Evolutionary conservation across 371 early-diverging fungal genomes (phyloP).

Genomic region (Mortierella sp.): DNA sequence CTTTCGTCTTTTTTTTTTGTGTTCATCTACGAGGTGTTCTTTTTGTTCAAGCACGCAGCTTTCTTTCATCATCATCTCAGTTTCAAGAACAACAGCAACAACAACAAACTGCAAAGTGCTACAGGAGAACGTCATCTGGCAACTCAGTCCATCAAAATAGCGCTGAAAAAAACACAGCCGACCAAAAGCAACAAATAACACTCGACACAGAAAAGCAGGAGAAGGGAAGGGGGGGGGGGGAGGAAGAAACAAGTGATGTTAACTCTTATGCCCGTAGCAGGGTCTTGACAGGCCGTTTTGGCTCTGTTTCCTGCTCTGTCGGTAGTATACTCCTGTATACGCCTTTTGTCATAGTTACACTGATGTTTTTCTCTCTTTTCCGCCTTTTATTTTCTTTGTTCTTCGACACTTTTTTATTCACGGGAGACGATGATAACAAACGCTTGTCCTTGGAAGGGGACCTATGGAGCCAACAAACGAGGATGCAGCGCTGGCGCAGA

Average conservation of each 20-base stretch:
- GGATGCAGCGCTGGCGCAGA: neutral
- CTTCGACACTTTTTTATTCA: neutral
- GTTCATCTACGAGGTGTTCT: neutral
- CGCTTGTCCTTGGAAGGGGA: neutral
- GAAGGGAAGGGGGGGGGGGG: neutral
- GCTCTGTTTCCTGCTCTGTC: conserved; percentile 51
- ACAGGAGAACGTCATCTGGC: neutral
- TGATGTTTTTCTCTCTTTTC: conserved; percentile 58
- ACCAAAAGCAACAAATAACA: conserved; percentile 13
- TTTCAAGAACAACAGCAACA: neutral
- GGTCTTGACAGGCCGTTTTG: conserved; percentile 54
- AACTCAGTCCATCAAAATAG: neutral
- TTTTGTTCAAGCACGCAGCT: neutral
- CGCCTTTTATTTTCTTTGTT: neutral
- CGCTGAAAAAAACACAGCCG: neutral
- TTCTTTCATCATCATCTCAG: neutral
- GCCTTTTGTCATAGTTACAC: conserved; percentile 80
- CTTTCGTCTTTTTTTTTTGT: conserved; percentile 2
- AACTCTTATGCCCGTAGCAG: conserved; percentile 47
- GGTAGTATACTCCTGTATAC: conserved; percentile 52
- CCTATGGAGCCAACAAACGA: neutral
- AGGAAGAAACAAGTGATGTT: conserved; percentile 53
- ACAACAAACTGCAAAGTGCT: no score
- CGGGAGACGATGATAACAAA: neutral
- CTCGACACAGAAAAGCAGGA: neutral